A percentile compares a stretch with the other conserved stretches of the same genome.
Conservation (phyloP, 2,329 filamentous ascomycete species). For the Pseudogymnoascus sp. region DNA sequence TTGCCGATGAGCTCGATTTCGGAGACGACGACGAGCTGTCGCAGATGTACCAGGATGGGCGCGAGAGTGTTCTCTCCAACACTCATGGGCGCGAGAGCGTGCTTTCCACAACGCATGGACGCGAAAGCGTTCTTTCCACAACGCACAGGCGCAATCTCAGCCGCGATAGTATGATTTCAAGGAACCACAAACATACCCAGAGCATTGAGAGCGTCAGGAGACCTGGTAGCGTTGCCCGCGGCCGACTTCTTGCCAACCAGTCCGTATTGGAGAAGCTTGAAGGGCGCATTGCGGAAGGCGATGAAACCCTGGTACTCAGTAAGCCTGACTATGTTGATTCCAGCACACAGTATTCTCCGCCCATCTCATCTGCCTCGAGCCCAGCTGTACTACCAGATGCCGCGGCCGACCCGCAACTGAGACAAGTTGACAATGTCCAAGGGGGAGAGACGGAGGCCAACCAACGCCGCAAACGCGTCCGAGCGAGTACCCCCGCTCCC, state of each 20-base stretch:
- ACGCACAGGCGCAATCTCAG: slow-evolving; percentile 46
- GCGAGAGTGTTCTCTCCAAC: slow-evolving; percentile 50
- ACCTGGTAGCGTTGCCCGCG: slow-evolving; percentile 45
- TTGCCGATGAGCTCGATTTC: slow-evolving; percentile 87
- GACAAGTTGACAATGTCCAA: slow-evolving; percentile 12
- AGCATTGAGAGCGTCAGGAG: slow-evolving; percentile 51
- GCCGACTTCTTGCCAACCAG: slow-evolving; percentile 44
- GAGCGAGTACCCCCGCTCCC: slow-evolving; percentile 39
- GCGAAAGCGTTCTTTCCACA: slow-evolving; percentile 52
- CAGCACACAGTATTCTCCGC: slow-evolving; percentile 78
- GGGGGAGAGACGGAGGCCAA: slow-evolving; percentile 49
- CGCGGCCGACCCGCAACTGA: slow-evolving; percentile 10
- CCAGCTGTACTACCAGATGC: slow-evolving; percentile 20
- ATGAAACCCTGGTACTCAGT: slow-evolving; percentile 32
- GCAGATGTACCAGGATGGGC: slow-evolving; percentile 62
- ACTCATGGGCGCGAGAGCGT: slow-evolving; percentile 29
- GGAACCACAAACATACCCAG: slow-evolving; percentile 45
- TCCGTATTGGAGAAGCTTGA: slow-evolving; percentile 48
- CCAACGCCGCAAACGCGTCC: slow-evolving; percentile 61
- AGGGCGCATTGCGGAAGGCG: slow-evolving; percentile 42
- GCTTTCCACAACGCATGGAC: slow-evolving; percentile 36
- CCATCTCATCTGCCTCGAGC: slow-evolving; percentile 55
- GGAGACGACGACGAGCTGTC: slow-evolving; percentile 67
- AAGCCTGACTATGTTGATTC: slow-evolving; percentile 58
- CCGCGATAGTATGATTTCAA: slow-evolving; percentile 45